A percentile compares a stretch with the other conserved stretches of the same genome.
These are phyloP conservation scores for Trichopus zeylanicus DNA, from an alignment of 116 monocot species.

Conservation along the genomic window DNA sequence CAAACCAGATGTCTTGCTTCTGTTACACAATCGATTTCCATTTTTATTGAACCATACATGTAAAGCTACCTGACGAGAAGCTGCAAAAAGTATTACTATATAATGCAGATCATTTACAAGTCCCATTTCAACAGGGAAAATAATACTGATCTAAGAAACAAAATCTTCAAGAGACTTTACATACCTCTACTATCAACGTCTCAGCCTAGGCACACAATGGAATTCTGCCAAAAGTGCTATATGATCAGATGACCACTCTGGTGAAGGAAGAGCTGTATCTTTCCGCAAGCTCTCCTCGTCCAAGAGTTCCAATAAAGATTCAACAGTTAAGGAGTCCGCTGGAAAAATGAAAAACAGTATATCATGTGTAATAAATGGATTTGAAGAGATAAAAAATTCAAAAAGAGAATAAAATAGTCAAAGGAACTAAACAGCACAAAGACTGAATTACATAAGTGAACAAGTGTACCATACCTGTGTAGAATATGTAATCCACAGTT, in stretches of 20 bases:
- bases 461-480: slow-evolving; percentile 50
- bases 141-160: too few species aligned
- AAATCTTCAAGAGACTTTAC: not conserved
- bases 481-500: slow-evolving; percentile 94
- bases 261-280: slow-evolving; percentile 99
- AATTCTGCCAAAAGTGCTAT: slow-evolving; percentile 95
- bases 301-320: slow-evolving; percentile 86
- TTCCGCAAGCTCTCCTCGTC: slow-evolving; percentile 92
- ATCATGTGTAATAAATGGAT: not conserved
- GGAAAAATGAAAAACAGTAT: slow-evolving; percentile 9
- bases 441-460: not conserved
- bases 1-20: too few species aligned
- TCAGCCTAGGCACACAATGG: slow-evolving; percentile 72
- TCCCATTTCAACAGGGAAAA: too few species aligned
- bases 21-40: too few species aligned
- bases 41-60: too few species aligned
- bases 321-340: slow-evolving; percentile 90
- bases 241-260: slow-evolving; percentile 99
- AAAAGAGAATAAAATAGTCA: not conserved
- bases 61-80: too few species aligned
- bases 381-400: not conserved
- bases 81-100: too few species aligned
- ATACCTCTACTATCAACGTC: slow-evolving; percentile 21
- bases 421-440: not conserved
- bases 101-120: too few species aligned